phyloP scores from a whole-genome alignment of 2,329 filamentous ascomycete species.

The Ceratocystis cubensis region DNA sequence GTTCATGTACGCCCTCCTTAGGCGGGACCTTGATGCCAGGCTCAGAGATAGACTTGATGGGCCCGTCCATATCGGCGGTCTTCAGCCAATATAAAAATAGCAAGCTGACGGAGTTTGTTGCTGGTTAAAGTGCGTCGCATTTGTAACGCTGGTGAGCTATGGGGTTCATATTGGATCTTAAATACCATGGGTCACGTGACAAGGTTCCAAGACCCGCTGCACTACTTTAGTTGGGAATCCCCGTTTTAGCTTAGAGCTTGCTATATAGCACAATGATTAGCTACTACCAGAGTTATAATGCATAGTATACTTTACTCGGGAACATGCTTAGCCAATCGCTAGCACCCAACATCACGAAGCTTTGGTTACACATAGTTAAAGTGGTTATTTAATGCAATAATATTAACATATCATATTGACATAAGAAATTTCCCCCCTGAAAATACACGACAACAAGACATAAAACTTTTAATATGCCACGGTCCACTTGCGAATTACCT shows the following conservation, averaged over 20 bases:
- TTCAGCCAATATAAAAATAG: not conserved
- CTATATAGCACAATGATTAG: too few relatives aligned
- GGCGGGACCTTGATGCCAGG: conserved; percentile 48
- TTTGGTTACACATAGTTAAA: not conserved
- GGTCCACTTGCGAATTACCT: not conserved
- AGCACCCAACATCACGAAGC: not conserved
- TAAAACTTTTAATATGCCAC: conserved; percentile 8
- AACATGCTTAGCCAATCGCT: too few relatives aligned
- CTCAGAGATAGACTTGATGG: conserved; percentile 41
- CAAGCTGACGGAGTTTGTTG: not conserved
- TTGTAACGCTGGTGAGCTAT: too few relatives aligned
- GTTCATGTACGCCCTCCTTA: conserved; percentile 43
- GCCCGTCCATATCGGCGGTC: conserved; percentile 23
- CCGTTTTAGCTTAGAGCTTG: too few relatives aligned
- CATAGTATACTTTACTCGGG: too few relatives aligned
- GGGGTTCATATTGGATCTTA: too few relatives aligned
- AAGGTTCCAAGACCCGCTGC: too few relatives aligned
- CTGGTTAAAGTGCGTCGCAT: too few relatives aligned
- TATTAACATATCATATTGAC: conserved; percentile 14
- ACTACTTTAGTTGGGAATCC: too few relatives aligned
- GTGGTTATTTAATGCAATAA: not conserved
- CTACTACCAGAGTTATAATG: too few relatives aligned
- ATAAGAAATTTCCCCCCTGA: conserved; percentile 5
- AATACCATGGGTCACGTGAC: too few relatives aligned
- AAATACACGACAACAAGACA: conserved; percentile 13